A percentile compares a stretch with the other conserved stretches of the same genome.
phyloP scores from a whole-genome alignment of 2,329 filamentous ascomycete genomes.

The Coniochaeta prunicola region DNA sequence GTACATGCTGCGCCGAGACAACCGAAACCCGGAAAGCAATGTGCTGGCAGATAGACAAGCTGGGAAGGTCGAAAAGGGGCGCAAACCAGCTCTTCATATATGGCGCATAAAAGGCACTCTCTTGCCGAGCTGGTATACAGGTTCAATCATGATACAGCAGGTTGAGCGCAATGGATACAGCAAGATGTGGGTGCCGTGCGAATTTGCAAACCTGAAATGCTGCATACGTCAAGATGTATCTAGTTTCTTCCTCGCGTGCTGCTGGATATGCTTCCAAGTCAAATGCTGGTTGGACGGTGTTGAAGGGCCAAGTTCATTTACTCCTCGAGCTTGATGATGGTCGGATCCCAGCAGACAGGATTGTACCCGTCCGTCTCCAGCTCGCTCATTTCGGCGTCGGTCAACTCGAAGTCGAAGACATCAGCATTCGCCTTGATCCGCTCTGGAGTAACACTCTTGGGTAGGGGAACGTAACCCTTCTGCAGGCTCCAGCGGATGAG shows the following conservation, averaged over 20 bases:
- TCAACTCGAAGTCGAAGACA: conserved; percentile 54
- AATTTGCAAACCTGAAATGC: background rate
- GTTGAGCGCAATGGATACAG: background rate
- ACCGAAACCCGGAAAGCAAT: background rate
- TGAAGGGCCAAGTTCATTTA: background rate
- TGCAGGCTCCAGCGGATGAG: conserved; percentile 77
- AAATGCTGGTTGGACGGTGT: background rate
- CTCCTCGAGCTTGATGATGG: conserved; percentile 9
- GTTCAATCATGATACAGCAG: background rate
- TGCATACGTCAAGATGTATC: background rate
- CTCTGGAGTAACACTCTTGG: conserved; percentile 53
- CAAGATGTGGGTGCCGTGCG: background rate
- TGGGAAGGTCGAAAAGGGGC: background rate
- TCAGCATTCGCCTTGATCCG: conserved; percentile 58
- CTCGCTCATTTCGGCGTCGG: conserved; percentile 47
- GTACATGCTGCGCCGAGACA: conserved; percentile 1
- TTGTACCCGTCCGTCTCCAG: conserved; percentile 21
- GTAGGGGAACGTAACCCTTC: conserved; percentile 61
- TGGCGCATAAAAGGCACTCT: background rate
- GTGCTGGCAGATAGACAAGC: background rate
- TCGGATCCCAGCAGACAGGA: conserved; percentile 22
- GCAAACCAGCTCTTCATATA: background rate
- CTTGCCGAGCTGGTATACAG: background rate
- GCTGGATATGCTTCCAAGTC: background rate
- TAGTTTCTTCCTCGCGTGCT: background rate